These are phyloP conservation scores for Verticillium dahliae DNA, from an alignment of 2,329 filamentous ascomycete species.

Conservation along the genomic window DNA sequence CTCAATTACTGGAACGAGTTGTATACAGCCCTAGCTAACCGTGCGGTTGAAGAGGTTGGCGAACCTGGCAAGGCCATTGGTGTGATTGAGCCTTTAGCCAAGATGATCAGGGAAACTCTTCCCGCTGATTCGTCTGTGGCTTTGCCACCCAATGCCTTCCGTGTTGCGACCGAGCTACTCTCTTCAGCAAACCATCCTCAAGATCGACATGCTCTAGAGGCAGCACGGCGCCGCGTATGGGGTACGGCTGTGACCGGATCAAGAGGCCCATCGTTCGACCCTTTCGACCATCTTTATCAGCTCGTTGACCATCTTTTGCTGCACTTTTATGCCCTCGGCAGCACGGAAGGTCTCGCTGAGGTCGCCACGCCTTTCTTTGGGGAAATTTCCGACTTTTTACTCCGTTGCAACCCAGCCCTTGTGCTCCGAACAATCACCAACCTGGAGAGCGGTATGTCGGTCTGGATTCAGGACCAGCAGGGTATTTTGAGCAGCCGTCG, in stretches of 20 bases:
- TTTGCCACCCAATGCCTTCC: slow-evolving; percentile 20
- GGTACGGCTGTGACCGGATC: slow-evolving; percentile 38
- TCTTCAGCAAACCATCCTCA: slow-evolving; percentile 46
- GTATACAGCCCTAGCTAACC: slow-evolving; percentile 48
- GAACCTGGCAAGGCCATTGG: slow-evolving; percentile 60
- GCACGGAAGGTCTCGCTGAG: slow-evolving; percentile 27
- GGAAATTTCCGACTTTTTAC: slow-evolving; percentile 46
- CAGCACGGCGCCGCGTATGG: slow-evolving; percentile 61
- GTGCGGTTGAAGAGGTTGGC: slow-evolving; percentile 57
- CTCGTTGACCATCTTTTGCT: slow-evolving; percentile 47
- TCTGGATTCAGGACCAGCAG: slow-evolving; percentile 58
- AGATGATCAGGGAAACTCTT: slow-evolving; percentile 35
- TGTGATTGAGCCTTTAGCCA: slow-evolving; percentile 66
- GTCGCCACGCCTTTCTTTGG: slow-evolving; percentile 41
- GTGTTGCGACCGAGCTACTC: slow-evolving; percentile 35
- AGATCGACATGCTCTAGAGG: slow-evolving; percentile 58
- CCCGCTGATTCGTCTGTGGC: slow-evolving; percentile 12
- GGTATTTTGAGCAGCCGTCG: slow-evolving; percentile 33
- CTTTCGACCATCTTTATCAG: slow-evolving; percentile 61
- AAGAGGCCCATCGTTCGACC: slow-evolving; percentile 43
- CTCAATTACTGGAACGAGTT: slow-evolving; percentile 44
- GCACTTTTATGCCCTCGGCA: slow-evolving; percentile 43
- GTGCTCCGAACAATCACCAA: slow-evolving; percentile 49
- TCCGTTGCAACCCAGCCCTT: slow-evolving; percentile 40
- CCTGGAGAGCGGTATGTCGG: slow-evolving; percentile 53